Evolutionary conservation across 2,329 filamentous ascomycete species (phyloP).

Genomic region (Penicillium corylophilum): DNA sequence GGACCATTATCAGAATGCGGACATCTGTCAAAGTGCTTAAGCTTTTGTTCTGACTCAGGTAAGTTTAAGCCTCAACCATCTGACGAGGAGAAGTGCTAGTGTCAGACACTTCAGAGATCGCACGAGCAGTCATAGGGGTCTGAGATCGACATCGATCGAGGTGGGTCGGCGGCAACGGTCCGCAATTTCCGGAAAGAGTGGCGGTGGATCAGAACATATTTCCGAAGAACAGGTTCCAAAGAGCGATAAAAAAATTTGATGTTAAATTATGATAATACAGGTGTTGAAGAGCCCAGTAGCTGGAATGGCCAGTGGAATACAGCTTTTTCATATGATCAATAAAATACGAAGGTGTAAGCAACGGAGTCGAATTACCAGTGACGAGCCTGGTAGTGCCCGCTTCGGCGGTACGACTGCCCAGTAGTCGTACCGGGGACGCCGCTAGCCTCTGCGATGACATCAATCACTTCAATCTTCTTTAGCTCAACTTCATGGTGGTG

Average conservation of each 20-base stretch:
- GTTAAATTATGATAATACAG: not conserved
- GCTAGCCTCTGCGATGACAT: not conserved
- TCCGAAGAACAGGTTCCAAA: not conserved
- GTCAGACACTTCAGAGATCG: not conserved
- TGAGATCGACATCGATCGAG: slow-evolving; percentile 5
- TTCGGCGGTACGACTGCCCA: not conserved
- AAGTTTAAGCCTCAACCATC: not conserved
- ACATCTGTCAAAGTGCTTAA: not conserved
- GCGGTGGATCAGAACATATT: not conserved
- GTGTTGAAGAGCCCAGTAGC: not conserved
- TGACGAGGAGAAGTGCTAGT: not conserved
- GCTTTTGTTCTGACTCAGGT: not conserved
- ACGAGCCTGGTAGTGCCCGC: not conserved
- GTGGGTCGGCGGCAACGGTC: slow-evolving; percentile 10
- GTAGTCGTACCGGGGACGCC: not conserved
- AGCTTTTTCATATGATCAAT: not conserved
- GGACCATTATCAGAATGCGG: not conserved
- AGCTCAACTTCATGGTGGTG: not conserved
- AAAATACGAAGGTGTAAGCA: not conserved
- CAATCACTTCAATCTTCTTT: not conserved
- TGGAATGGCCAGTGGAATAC: not conserved
- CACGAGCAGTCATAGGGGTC: not conserved
- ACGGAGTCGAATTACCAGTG: not conserved
- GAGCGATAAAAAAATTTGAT: not conserved
- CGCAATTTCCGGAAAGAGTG: not conserved